Base-by-base conservation (phyloP, 2,329 filamentous ascomycete genomes). In the Calonectria naviculata region DNA sequence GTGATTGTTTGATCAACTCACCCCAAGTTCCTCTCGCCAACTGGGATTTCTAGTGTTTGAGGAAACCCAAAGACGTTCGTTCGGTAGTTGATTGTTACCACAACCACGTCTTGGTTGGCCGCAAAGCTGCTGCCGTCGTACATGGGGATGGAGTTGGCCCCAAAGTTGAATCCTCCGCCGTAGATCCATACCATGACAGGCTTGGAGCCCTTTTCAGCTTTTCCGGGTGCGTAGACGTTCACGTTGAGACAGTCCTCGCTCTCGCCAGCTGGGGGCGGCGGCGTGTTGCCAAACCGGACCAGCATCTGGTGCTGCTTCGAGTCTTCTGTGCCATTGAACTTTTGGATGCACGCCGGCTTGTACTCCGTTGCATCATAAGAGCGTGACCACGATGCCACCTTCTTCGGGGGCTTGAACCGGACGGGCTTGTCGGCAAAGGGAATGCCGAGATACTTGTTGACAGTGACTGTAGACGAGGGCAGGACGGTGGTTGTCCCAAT, bases 11-110 rank as follows among this genome's bases (percentile, higher is more conserved):
- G 15, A 17, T 12, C 26, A 19, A 47, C 76, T 73, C 19, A 79
- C 78, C 73, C 78, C 7, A 78, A 47, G 31, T 80, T 80, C n/a
- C 58, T 67, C 24, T 75, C 24, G 9, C 54, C 63, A 21, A 69
- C 15, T 0, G 75, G 75, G 2, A 80, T 29, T 4, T 73, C 69
- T 24, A 80, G 75, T 2, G 79, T 78, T 8, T 80, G 79, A 1
- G 83, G 83, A 65, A 86, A 85, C 4, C 84, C 84, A 70, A 86
- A 85, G 31, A 85, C 78, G 36, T 82, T 83, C 44, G 83, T 72
- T 5, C 85, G 84, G 68, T 85, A 88, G 78, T 88, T 88, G 52
- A 86, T 74, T 1, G 84, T 84, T 1, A 88, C 86, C 0, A 88
- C 76, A 2, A 89, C 78, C 1, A 88, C 78, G 47, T 87, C 86